phyloP scores from a whole-genome alignment of 2,329 filamentous ascomycete genomes.

The Emergomyces pasteurianus region DNA sequence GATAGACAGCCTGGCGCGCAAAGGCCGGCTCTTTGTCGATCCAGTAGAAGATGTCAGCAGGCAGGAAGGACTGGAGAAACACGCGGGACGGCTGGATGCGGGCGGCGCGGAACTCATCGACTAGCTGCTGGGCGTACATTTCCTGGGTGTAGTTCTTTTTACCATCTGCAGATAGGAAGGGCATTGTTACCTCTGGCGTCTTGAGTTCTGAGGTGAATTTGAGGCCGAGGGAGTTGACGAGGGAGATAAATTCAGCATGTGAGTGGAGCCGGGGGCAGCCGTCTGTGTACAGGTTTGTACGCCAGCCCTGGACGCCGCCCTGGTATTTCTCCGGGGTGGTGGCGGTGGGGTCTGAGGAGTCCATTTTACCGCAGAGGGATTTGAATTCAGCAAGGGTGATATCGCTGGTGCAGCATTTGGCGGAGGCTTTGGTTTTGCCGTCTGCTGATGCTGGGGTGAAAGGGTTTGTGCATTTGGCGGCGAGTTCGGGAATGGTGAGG shows the following conservation, averaged over 20 bases:
- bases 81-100: conserved; percentile 44
- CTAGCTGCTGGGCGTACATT: conserved; percentile 52
- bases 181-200: conserved; percentile 57
- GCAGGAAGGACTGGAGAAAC: conserved; percentile 55
- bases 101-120: conserved; percentile 46
- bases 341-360: conserved; percentile 48
- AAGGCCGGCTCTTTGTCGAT: conserved; percentile 49
- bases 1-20: conserved; percentile 50
- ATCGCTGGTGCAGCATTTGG: conserved; percentile 60
- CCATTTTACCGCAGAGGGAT: conserved; percentile 59
- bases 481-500: conserved; percentile 48
- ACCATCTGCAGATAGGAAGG: conserved; percentile 33
- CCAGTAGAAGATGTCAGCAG: conserved; percentile 55
- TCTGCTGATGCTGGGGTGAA: conserved; percentile 44
- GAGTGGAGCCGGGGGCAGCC: conserved; percentile 49
- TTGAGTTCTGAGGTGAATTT: conserved; percentile 59
- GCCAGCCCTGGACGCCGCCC: conserved; percentile 47
- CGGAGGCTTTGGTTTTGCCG: conserved; percentile 40
- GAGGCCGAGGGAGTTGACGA: conserved; percentile 47
- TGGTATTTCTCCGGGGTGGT: conserved; percentile 48
- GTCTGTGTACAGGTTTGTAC: conserved; percentile 49
- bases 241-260: conserved; percentile 49
- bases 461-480: conserved; percentile 50
- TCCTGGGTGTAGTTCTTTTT: conserved; percentile 51
- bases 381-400: conserved; percentile 57